Evolutionary conservation across 164 flowering plant genomes (phyloP), one percentile per base, ranked within the genome.

Genomic region (Macadamia integrifolia): DNA sequence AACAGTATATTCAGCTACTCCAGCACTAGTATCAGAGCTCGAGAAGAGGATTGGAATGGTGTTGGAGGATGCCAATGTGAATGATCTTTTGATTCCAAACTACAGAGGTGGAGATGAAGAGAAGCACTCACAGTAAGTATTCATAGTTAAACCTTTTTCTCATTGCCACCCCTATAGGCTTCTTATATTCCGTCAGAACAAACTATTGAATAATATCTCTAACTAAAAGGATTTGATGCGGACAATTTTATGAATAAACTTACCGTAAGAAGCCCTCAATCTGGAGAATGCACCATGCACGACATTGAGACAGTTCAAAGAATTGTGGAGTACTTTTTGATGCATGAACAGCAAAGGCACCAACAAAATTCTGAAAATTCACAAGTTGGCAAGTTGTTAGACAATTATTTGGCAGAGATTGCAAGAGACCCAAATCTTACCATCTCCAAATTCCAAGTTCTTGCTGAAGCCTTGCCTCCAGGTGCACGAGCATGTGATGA

Each of bases 31-130:
- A 17, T 73, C 90, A 3, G 98, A 92, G 75, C 87, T 92, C 3
- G 98, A 92, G 79, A 90, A 87, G 62, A 80, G 95, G 79, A 82
- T 83, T 1, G 95, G 92, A 32, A 80, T 85, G 80, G 79, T 80
- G 66, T 66, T 92, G 69, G 88, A 89, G 74, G 84, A 89, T 66
- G 98, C 93, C 30, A 78, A 57, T 74, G 87, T 82, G 58, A 65
- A 68, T 67, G 98, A 88, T 72, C 93, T 92, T 66, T 65, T 88
- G 52, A 84, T 92, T 67, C 92, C 92, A 31, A 80, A 71, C 65
- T 84, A 75, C 49, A 77, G 69, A 44, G 72, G 63, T 58, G 85
- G 70, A 50, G 84, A 79, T 78, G 86, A 81, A 61, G 82, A 73
- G 44, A 74, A 69, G 61, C 58, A 62, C 3, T 2, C 63, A 44